Evolutionary conservation across 1,284 basidiomycete genomes (phyloP).

Genomic region (Grifola frondosa): DNA sequence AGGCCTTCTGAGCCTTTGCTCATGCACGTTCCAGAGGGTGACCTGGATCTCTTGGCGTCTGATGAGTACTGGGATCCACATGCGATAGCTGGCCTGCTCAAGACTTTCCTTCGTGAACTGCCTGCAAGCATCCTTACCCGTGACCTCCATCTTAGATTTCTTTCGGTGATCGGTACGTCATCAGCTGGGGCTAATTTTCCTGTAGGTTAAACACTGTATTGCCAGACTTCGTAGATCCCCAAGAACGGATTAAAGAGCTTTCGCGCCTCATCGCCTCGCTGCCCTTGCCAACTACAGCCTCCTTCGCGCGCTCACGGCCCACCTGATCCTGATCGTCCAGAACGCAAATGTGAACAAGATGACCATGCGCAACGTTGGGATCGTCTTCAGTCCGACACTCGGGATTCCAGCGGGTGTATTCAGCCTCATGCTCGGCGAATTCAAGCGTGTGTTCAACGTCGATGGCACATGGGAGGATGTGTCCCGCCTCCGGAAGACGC

Average conservation of each 20-base stretch:
- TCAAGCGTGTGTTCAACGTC: constrained; percentile 86
- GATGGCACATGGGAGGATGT: constrained; percentile 40
- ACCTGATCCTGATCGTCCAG: constrained; percentile 93
- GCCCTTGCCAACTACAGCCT: constrained; percentile 94
- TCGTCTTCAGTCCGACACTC: constrained; percentile 94
- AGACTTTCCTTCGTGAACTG: constrained; percentile 87
- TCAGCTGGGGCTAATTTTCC: constrained; percentile 8
- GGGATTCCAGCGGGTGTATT: constrained; percentile 95
- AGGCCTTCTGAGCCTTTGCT: neutral
- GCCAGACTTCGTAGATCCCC: constrained; percentile 82
- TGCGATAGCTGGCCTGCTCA: constrained; percentile 90
- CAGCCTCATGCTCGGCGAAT: constrained; percentile 89
- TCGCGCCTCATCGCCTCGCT: constrained; percentile 83
- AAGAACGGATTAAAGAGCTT: constrained; percentile 87
- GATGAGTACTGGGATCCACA: constrained; percentile 95
- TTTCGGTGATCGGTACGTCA: constrained; percentile 85
- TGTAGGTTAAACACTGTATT: constrained; percentile 6
- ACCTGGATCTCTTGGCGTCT: constrained; percentile 80
- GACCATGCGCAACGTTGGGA: constrained; percentile 98
- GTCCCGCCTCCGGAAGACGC: constrained; percentile 27
- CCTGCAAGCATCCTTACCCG: constrained; percentile 90
- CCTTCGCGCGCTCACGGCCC: constrained; percentile 90
- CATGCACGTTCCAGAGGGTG: constrained; percentile 76
- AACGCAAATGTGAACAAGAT: constrained; percentile 94
- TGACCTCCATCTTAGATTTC: constrained; percentile 84